Base-by-base conservation (phyloP, 2,329 filamentous ascomycete species). In the Diaporthe caulivora region DNA sequence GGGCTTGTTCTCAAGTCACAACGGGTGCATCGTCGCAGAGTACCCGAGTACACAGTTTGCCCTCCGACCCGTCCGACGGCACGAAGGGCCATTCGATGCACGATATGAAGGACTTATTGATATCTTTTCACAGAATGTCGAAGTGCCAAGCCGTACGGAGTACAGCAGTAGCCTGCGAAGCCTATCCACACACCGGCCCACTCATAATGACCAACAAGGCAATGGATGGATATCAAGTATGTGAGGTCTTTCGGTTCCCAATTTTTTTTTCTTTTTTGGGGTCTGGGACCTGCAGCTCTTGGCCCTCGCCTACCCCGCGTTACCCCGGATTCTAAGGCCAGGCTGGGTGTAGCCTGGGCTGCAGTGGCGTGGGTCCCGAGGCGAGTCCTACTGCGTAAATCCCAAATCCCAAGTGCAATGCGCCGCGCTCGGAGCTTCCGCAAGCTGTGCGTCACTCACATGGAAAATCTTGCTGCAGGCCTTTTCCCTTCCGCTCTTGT, bases 401-500 rank as follows among this genome's bases (percentile, higher is more conserved):
- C 18, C 62, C 62, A 49, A 34, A 10, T 51, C 34, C 44, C 13
- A n/a, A 24, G 26, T 21, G 31, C 47, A 40, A 21, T 18, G 29
- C 29, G 15, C 51, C 31, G 29, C 26, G 58, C 34, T 70, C 55
- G 67, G 72, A 74, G 54, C 49, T 44, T 2, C 60, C 65, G 49
- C 54, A 13, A 24, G 40, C 37, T 47, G 29, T 47, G 70, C 73
- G 64, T 74, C 64, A 72, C 64, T 74, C 55, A 49, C 62, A 67
- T 67, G 62, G 55, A 75, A 75, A 70, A 70, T 70, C 70, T 42
- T 75, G 71, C 73, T 72, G 47, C 44, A 74, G 11, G 51, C 69
- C 60, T 34, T 65, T 29, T 54, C n/a, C 44, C 34, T 40, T 9
- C 42, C 44, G 9, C 21, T 55, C 13, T 15, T 21, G 9, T 42